Evolutionary conservation across 805 yeast species (phyloP), one percentile per base, ranked within the genome.

Genomic region (Barnettozyma vustinii): DNA sequence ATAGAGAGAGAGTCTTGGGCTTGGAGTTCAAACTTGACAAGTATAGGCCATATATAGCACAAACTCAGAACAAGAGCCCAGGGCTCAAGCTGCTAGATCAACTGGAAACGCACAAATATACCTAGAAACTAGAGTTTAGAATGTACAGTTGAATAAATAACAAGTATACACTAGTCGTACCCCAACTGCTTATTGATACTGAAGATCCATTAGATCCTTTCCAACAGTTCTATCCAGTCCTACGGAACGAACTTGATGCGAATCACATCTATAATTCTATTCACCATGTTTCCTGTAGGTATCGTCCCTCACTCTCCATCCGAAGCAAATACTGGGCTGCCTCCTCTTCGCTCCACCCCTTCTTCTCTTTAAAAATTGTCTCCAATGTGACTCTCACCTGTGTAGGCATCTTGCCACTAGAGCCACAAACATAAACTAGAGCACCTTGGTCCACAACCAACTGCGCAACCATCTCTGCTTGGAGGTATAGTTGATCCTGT

Each of bases 371-470:
- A 12, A 87, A 59, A 13, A 87, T 79, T 15, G 79, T 84, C 35
- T 77, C 79, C 25, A 94, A 63, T 0, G 97, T 92, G n/a, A 86
- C 66, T 49, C 96, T 71, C 1, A 92, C 94, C 66, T 83, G 90
- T 20, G 79, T 74, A 1, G 99, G 99, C 99, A 94, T 94, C 54
- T 79, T 79, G 0, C 99, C 98, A 23, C 95, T 82, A 15, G 96
- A 83, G 0, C 99, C 99, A 71, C 99, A 92, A 6, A 94, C 72
- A 61, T 83, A 90, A 5, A 94, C 68, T 0, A 77, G 65, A 0
- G 87, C 95, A n/a, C 72, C 63, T 40, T 77, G 55, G 13, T 81
- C 69, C 1, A 78, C 62, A 5, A 91, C 59, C 46, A 82, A 63
- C 3, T 81, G 75, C 1, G 73, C 77, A 2, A 92, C 66, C 19